A percentile compares a stretch with the other conserved stretches of the same genome.
Conservation (phyloP, 257 asterid genomes). For the Scutellaria baicalensis region DNA sequence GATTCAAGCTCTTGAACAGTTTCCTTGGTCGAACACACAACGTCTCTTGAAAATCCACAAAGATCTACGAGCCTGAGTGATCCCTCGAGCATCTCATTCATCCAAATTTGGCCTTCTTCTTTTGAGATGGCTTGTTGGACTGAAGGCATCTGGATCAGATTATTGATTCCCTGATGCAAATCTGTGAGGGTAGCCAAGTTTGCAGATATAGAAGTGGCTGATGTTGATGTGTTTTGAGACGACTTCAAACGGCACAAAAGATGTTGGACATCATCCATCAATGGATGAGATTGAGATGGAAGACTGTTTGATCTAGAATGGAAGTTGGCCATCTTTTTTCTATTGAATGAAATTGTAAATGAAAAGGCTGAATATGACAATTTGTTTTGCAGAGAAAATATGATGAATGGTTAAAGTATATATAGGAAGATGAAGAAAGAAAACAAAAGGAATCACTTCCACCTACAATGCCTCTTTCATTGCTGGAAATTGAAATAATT, state of each 20-base stretch:
- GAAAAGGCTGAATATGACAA: no score
- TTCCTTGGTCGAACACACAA: slow-evolving; percentile 19
- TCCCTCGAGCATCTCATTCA: slow-evolving; percentile 29
- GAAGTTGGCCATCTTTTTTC: not conserved
- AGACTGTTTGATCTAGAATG: not conserved
- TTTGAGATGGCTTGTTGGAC: not conserved
- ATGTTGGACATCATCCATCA: slow-evolving; percentile 4
- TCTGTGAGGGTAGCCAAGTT: no score
- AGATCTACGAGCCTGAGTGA: slow-evolving; percentile 28
- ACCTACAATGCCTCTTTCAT: not conserved
- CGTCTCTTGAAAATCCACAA: slow-evolving; percentile 18
- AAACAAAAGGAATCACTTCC: not conserved
- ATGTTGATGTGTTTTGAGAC: slow-evolving; percentile 11
- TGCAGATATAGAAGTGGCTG: slow-evolving; percentile 11
- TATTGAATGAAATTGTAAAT: not conserved
- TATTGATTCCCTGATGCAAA: no score
- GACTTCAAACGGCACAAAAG: slow-evolving; percentile 21
- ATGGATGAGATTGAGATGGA: slow-evolving; percentile 22
- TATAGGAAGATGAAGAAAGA: not conserved
- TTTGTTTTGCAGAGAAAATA: not conserved
- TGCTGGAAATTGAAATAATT: not conserved
- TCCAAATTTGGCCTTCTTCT: slow-evolving; percentile 5
- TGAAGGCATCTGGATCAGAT: no score
- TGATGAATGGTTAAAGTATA: not conserved
- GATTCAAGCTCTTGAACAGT: slow-evolving; percentile 29